Evolutionary conservation across 495 filamentous ascomycete genomes (phyloP).

Genomic region (Usnea hakonensis): DNA sequence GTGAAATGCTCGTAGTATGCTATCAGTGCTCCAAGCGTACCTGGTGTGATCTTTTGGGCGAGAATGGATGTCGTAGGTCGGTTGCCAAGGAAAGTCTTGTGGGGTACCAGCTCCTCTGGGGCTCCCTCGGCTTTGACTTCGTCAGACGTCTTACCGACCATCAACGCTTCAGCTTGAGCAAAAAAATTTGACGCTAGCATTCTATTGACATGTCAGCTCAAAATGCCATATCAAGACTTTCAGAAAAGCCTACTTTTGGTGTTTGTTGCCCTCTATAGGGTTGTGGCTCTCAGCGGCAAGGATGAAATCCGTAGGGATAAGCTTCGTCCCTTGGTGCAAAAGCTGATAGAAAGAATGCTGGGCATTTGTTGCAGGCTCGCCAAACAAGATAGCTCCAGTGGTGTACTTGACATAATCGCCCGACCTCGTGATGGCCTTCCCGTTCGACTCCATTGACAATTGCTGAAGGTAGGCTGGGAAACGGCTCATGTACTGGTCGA

Average conservation of each 20-base stretch:
- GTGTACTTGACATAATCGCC: slow-evolving; percentile 94
- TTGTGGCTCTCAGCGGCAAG: slow-evolving; percentile 94
- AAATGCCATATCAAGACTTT: not conserved
- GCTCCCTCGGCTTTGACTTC: slow-evolving; percentile 86
- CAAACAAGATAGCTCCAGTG: slow-evolving; percentile 89
- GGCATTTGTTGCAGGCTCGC: slow-evolving; percentile 96
- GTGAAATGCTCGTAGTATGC: slow-evolving; percentile 98
- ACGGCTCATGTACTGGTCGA: slow-evolving; percentile 97
- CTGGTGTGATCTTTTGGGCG: slow-evolving; percentile 88
- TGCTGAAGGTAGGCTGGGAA: slow-evolving; percentile 99
- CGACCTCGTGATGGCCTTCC: slow-evolving; percentile 89
- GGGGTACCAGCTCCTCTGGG: slow-evolving; percentile 74
- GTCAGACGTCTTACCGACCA: slow-evolving; percentile 93
- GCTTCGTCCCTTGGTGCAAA: slow-evolving; percentile 96
- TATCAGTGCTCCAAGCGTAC: slow-evolving; percentile 88
- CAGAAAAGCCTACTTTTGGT: slow-evolving; percentile 60
- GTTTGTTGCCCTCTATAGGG: slow-evolving; percentile 80
- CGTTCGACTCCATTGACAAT: slow-evolving; percentile 99
- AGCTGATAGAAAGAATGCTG: slow-evolving; percentile 99
- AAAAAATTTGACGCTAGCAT: slow-evolving; percentile 99
- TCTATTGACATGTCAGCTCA: slow-evolving; percentile 29
- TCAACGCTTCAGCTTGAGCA: slow-evolving; percentile 92
- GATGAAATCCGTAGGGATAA: slow-evolving; percentile 97
- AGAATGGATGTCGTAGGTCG: slow-evolving; percentile 92
- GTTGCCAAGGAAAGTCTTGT: slow-evolving; percentile 99